A percentile compares a stretch with the other conserved stretches of the same genome.
Evolutionary conservation across 257 asterid genomes (phyloP).

Genomic region (Ajuga chamaepitys): DNA sequence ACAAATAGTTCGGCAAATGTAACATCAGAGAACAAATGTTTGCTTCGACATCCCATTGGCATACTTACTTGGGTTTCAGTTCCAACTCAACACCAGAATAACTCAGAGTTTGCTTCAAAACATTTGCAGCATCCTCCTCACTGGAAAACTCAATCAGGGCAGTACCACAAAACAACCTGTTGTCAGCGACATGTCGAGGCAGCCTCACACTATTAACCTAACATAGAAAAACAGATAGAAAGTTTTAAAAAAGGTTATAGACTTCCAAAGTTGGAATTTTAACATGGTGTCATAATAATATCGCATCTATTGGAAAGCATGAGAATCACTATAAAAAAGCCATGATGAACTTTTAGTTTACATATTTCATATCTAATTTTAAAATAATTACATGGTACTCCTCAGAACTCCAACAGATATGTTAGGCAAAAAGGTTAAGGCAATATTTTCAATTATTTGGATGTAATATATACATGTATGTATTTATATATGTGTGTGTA

Average conservation of each 20-base stretch:
- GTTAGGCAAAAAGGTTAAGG: neutral
- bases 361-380: neutral
- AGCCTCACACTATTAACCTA: slow-evolving; percentile 98
- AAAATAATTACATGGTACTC: neutral
- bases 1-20: neutral
- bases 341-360: neutral
- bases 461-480: neutral
- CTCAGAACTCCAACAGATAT: neutral
- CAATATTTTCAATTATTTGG: neutral
- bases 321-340: neutral
- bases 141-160: slow-evolving; percentile 84
- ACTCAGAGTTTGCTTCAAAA: slow-evolving; percentile 60
- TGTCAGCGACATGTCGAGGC: slow-evolving; percentile 93
- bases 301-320: neutral
- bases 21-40: neutral
- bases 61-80: slow-evolving; percentile 70
- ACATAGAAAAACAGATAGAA: slow-evolving; percentile 6
- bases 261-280: neutral
- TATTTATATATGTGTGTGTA: too few relatives aligned
- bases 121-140: slow-evolving; percentile 65
- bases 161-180: slow-evolving; percentile 72
- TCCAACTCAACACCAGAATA: slow-evolving; percentile 77
- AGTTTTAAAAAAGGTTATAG: neutral
- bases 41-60: neutral
- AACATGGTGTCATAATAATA: neutral